Conservation (phyloP, 495 filamentous ascomycete genomes). For the Hypoxylon subgilvum region DNA sequence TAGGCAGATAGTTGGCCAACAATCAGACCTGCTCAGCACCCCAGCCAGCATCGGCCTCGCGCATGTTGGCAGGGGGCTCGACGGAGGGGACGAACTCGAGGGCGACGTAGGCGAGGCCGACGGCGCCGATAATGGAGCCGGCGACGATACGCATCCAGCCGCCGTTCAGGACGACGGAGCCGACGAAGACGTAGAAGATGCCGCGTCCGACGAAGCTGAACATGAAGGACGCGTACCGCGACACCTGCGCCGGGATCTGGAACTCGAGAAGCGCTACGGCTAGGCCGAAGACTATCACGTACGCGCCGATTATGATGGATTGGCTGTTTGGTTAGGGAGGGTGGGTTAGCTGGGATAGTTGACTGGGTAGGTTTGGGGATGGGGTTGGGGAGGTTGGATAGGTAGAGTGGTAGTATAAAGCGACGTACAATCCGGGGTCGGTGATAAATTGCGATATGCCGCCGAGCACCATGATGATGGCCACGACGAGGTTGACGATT, state of each 20-base stretch:
- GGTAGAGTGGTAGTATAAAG: background rate
- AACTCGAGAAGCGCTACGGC: slow-evolving; percentile 78
- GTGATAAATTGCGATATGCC: slow-evolving; percentile 88
- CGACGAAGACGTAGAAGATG: slow-evolving; percentile 96
- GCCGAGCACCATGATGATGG: slow-evolving; percentile 85
- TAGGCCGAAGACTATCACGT: slow-evolving; percentile 88
- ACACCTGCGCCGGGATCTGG: slow-evolving; percentile 90
- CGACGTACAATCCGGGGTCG: slow-evolving; percentile 59
- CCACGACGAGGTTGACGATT: slow-evolving; percentile 89
- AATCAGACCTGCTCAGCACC: slow-evolving; percentile 89
- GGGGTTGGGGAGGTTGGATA: slow-evolving; percentile 29
- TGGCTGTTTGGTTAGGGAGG: slow-evolving; percentile 51
- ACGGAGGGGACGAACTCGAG: slow-evolving; percentile 95
- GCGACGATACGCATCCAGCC: slow-evolving; percentile 64
- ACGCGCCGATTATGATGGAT: slow-evolving; percentile 76
- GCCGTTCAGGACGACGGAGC: slow-evolving; percentile 77
- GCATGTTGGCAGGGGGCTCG: slow-evolving; percentile 98
- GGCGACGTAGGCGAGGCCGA: slow-evolving; percentile 78
- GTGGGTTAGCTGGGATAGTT: background rate
- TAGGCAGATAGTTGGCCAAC: too few species aligned
- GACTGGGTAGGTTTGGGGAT: background rate
- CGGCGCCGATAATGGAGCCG: slow-evolving; percentile 73
- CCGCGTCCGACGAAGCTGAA: slow-evolving; percentile 97
- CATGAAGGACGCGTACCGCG: slow-evolving; percentile 94
- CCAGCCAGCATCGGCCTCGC: slow-evolving; percentile 86